A percentile compares a stretch with the other conserved stretches of the same genome.
phyloP scores from a whole-genome alignment of 495 filamentous ascomycete genomes.

The Penicillium pancosmium region DNA sequence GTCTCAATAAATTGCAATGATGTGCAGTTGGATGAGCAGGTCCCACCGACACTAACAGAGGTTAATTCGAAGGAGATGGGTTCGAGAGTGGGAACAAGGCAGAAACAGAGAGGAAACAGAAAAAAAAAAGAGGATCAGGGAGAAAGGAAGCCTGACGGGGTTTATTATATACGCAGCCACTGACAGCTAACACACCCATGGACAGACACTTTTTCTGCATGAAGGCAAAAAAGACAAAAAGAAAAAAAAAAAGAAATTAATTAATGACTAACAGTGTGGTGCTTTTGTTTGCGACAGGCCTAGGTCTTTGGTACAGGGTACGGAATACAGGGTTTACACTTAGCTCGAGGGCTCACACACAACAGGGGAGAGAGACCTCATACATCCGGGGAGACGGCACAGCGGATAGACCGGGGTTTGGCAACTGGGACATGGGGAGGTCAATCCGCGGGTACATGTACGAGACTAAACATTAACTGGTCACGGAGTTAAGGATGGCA shows the following conservation, averaged over 20 bases:
- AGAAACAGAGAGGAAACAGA: not conserved
- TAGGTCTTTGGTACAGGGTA: not conserved
- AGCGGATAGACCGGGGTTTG: not conserved
- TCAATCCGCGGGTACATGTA: constrained; percentile 5
- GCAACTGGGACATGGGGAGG: constrained; percentile 4
- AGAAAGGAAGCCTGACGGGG: not conserved
- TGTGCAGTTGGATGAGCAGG: constrained; percentile 28
- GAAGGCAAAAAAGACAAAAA: not conserved
- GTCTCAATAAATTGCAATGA: constrained; percentile 28
- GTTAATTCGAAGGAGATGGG: constrained; percentile 19
- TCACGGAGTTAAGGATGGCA: constrained; percentile 16
- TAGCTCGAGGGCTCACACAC: not conserved
- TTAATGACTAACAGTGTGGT: not conserved
- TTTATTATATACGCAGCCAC: not conserved
- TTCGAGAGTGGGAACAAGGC: not conserved
- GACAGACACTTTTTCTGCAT: not conserved
- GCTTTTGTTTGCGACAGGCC: constrained; percentile 3
- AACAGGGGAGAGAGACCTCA: not conserved
- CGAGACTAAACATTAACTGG: constrained; percentile 1
- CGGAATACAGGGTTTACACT: not conserved
- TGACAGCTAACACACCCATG: not conserved
- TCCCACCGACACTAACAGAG: constrained; percentile 22
- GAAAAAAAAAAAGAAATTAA: not conserved
- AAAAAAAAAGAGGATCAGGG: not conserved
- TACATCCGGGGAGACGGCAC: constrained; percentile 2